Base-by-base conservation (phyloP, 202 grass and related monocot species). In the Panicum virgatum region DNA sequence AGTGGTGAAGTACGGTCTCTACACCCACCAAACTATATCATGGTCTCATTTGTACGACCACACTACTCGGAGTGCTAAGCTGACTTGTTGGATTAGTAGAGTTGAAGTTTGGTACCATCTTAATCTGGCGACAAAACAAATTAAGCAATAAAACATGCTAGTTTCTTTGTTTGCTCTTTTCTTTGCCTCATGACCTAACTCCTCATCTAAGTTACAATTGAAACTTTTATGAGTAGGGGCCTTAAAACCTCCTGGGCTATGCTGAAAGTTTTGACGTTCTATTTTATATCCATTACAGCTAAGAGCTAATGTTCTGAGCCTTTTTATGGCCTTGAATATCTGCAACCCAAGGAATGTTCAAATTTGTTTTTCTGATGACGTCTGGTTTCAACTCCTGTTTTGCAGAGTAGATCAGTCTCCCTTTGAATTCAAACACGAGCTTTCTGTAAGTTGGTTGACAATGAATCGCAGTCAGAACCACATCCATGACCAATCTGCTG, bases 401-500 rank as follows among this genome's bases (percentile, higher is more conserved):
- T 79, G 65, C 84, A 79, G 84, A 64, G 5, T 85, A 87, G 36
- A n/a, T n/a, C n/a, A 74, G 75, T 63, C 19, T 43, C 44, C 22
- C 5, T 72, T 14, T 48, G 82, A 86, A 56, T 93, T 70, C 43
- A 75, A 14, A 44, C 11, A 1, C 5, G 0, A 43, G 13, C 9
- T 37, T 50, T 65, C 57, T 50, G 12, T 25, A 58, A 82, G 47
- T 69, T 51, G 4, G 12, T 12, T 27, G 5, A 36, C 16, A 36
- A 93, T 97, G 94, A 79, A 90, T 56, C 65, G 19, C 38, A 87
- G 48, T 18, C 73, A 85, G 68, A 84, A 80, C 12, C 15, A 79
- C 22, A 82, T 54, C 60, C 54, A 25, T 39, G 71, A 38, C 13
- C 88, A 83, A 62, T 69, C 73, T 23, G 42, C 72, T 34, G 62